A percentile compares a stretch with the other conserved stretches of the same genome.
Evolutionary conservation across 306 rosid species (phyloP).

Genomic region (Oemleria cerasiformis): DNA sequence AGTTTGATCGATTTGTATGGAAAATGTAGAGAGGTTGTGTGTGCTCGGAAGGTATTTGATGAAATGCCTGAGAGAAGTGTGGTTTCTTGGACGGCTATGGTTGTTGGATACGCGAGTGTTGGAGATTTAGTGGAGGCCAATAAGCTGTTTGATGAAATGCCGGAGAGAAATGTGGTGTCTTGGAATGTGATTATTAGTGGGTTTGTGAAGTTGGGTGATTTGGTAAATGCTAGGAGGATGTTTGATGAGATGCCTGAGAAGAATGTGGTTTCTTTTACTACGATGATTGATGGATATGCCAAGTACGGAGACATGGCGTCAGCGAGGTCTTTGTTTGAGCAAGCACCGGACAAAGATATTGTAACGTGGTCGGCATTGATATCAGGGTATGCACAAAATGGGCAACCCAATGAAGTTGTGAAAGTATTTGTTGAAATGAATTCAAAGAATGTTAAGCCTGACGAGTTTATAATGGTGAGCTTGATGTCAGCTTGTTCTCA

Average conservation of each 20-base stretch:
- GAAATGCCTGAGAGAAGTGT: conserved; percentile 14
- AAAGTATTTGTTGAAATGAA: background rate
- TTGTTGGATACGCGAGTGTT: background rate
- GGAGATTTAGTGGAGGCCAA: conserved; percentile 1
- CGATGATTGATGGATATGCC: background rate
- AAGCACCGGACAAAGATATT: background rate
- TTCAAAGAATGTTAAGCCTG: background rate
- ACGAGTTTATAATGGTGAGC: background rate
- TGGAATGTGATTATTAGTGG: background rate
- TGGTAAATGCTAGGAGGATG: background rate
- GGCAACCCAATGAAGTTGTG: background rate
- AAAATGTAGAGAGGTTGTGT: conserved; percentile 40
- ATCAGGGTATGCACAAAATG: background rate
- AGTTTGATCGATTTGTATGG: conserved; percentile 73
- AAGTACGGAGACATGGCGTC: background rate
- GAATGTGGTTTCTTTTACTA: background rate
- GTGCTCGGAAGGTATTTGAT: conserved; percentile 70
- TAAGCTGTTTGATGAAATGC: background rate
- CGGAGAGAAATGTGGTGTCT: background rate
- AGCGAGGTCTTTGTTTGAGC: background rate
- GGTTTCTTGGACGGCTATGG: conserved; percentile 3
- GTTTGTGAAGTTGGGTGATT: background rate
- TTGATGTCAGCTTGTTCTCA: conserved; percentile 5
- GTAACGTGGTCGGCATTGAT: background rate
- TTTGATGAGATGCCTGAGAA: background rate